A percentile compares a stretch with the other conserved stretches of the same genome.
These are phyloP conservation scores for Aegilops speltoides DNA, from an alignment of 176 grass and related monocot genomes.

Conservation along the genomic window DNA sequence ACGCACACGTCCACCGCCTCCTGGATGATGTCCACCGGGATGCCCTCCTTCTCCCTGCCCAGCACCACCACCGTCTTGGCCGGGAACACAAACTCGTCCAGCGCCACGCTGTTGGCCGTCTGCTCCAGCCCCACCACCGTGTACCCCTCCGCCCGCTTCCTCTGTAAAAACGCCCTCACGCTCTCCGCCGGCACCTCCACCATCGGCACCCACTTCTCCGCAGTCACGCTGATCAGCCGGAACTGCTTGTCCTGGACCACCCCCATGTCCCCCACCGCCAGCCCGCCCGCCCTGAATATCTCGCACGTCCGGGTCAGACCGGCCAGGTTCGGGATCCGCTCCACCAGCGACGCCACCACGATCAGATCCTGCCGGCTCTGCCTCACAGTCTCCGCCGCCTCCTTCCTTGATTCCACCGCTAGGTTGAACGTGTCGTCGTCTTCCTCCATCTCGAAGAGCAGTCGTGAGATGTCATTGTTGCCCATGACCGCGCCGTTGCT, in stretches of 20 bases:
- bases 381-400: constrained; percentile 67
- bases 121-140: constrained; percentile 87
- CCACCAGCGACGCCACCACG: constrained; percentile 72
- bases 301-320: constrained; percentile 87
- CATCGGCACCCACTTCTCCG: constrained; percentile 91
- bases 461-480: constrained; percentile 43
- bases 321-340: constrained; percentile 92
- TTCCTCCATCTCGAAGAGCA: constrained; percentile 68
- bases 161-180: constrained; percentile 64
- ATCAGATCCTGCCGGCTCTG: constrained; percentile 74
- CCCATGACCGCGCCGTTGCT: not conserved
- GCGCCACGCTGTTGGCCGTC: constrained; percentile 70
- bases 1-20: constrained; percentile 76
- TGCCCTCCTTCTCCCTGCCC: constrained; percentile 89
- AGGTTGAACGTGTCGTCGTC: constrained; percentile 68
- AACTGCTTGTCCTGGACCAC: constrained; percentile 92
- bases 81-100: constrained; percentile 73
- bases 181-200: constrained; percentile 63
- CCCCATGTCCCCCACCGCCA: constrained; percentile 68
- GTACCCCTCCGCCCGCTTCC: constrained; percentile 66
- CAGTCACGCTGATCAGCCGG: constrained; percentile 90
- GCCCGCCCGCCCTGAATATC: constrained; percentile 67
- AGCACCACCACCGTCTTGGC: constrained; percentile 62
- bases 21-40: constrained; percentile 87
- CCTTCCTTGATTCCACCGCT: constrained; percentile 68